Percentiles rank a stretch among this genome's conserved stretches.
Conservation (phyloP, 202 grass and related monocot species). For the Zoysia matrella region DNA sequence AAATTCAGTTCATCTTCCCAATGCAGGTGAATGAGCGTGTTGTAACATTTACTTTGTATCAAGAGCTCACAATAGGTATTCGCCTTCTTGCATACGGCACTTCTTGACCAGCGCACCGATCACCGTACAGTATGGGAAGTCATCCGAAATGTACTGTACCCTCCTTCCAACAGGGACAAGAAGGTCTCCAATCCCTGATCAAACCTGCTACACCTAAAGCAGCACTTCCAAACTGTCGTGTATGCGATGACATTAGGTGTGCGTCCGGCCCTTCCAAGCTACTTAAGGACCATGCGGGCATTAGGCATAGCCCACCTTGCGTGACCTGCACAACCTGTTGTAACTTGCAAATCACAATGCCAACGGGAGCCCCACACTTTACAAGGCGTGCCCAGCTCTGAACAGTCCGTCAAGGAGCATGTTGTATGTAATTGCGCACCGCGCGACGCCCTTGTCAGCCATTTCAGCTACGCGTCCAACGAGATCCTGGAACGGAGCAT, state of each 20-base stretch:
- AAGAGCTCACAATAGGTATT: slow-evolving; percentile 71
- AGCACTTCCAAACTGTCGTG: slow-evolving; percentile 88
- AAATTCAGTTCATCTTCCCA: slow-evolving; percentile 75
- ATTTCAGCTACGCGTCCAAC: slow-evolving; percentile 77
- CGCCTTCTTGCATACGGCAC: slow-evolving; percentile 76
- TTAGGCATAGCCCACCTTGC: slow-evolving; percentile 58
- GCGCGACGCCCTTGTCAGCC: slow-evolving; percentile 57
- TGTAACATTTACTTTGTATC: slow-evolving; percentile 78
- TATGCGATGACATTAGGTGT: slow-evolving; percentile 69
- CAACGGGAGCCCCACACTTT: slow-evolving; percentile 59
- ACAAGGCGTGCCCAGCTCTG: slow-evolving; percentile 64
- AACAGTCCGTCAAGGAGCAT: slow-evolving; percentile 77
- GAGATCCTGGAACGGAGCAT: slow-evolving; percentile 66
- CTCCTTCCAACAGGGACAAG: slow-evolving; percentile 62
- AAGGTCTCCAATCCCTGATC: slow-evolving; percentile 85
- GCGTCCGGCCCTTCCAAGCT: slow-evolving; percentile 62
- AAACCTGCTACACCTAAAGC: slow-evolving; percentile 79
- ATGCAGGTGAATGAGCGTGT: slow-evolving; percentile 78
- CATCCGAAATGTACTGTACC: slow-evolving; percentile 59
- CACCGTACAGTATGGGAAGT: slow-evolving; percentile 72
- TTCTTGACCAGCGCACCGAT: slow-evolving; percentile 90
- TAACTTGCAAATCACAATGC: slow-evolving; percentile 64
- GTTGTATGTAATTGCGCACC: slow-evolving; percentile 74
- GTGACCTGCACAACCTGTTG: slow-evolving; percentile 86
- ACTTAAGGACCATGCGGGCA: slow-evolving; percentile 65